phyloP scores from a whole-genome alignment of 2,329 filamentous ascomycete genomes.

The Lithohypha guttulata region DNA sequence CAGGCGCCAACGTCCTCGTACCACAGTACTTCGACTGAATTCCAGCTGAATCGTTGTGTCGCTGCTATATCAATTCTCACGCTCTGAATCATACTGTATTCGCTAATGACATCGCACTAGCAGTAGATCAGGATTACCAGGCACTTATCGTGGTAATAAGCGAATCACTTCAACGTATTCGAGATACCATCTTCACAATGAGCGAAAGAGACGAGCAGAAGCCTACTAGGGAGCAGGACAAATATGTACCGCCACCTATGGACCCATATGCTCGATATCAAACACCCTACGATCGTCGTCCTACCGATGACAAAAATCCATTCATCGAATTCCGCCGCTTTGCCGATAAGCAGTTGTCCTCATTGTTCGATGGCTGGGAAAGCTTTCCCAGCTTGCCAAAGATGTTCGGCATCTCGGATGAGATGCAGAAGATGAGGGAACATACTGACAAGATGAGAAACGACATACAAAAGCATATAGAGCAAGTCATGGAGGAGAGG shows the following conservation, averaged over 20 bases:
- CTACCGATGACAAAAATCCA: conserved; percentile 36
- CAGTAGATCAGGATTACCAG: too few species aligned
- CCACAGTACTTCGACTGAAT: too few species aligned
- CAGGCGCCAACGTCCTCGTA: background rate
- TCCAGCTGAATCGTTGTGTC: background rate
- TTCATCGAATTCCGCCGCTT: conserved; percentile 52
- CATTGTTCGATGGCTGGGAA: conserved; percentile 37
- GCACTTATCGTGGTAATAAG: too few species aligned
- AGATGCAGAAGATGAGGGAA: conserved; percentile 13
- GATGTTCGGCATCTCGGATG: conserved; percentile 14
- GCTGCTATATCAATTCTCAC: too few species aligned
- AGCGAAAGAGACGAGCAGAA: conserved; percentile 5
- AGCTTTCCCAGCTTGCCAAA: conserved; percentile 26
- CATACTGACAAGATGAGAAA: conserved; percentile 11
- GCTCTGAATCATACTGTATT: too few species aligned
- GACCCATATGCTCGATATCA: conserved; percentile 22
- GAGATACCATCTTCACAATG: background rate
- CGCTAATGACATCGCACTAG: too few species aligned
- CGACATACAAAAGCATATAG: conserved; percentile 1
- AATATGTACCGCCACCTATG: conserved; percentile 16
- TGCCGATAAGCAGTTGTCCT: conserved; percentile 47
- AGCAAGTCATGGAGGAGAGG: conserved; percentile 13
- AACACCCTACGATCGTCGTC: conserved; percentile 20
- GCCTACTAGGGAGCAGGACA: conserved; percentile 3
- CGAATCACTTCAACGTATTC: too few species aligned